These are phyloP conservation scores for Kodamaea sp. DNA, from an alignment of 1,139 yeast genomes.

Conservation along the genomic window DNA sequence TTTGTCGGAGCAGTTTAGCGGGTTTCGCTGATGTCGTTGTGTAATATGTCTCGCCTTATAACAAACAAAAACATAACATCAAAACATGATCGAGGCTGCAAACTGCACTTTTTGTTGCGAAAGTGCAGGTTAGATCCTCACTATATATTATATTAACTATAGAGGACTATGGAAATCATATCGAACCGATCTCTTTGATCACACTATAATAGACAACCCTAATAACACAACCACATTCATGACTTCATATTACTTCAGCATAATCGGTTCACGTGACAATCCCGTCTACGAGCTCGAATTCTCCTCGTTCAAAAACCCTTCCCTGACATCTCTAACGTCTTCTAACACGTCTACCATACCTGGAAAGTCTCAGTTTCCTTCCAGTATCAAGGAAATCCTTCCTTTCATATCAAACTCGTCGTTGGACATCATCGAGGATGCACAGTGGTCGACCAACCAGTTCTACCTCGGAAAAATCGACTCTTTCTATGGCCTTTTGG, in stretches of 20 bases:
- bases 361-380: constrained; percentile 66
- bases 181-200: no score
- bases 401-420: constrained; percentile 91
- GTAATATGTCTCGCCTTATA: constrained; percentile 1
- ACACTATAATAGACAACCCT: no score
- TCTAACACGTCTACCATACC: constrained; percentile 31
- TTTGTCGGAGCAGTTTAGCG: no score
- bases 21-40: no score
- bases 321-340: constrained; percentile 1
- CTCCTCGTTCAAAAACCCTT: constrained; percentile 57
- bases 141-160: no score
- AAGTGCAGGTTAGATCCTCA: not conserved
- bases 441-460: constrained; percentile 73
- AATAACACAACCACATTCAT: constrained; percentile 9
- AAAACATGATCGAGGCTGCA: constrained; percentile 8
- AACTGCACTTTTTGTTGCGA: constrained; percentile 6
- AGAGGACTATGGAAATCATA: no score
- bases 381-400: constrained; percentile 72
- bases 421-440: constrained; percentile 83
- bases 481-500: constrained; percentile 76
- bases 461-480: constrained; percentile 78
- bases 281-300: constrained; percentile 90
- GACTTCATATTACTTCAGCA: constrained; percentile 80
- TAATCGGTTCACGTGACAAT: constrained; percentile 82
- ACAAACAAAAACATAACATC: constrained; percentile 6